These are phyloP conservation scores for Populus trichocarpa DNA, from an alignment of 441 rosid species.

Conservation along the genomic window DNA sequence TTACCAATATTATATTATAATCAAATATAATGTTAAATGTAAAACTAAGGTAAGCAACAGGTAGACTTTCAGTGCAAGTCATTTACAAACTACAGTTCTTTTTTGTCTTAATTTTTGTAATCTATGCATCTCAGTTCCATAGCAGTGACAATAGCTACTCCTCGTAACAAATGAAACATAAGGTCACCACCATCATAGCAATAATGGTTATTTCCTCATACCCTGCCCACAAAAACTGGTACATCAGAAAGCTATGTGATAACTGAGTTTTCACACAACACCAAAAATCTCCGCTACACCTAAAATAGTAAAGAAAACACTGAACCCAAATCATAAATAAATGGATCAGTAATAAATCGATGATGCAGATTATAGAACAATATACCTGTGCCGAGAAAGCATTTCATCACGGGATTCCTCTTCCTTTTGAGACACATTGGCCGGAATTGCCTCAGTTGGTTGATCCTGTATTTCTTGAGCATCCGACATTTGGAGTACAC, in stretches of 20 bases:
- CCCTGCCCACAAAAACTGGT: background rate
- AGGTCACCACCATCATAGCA: background rate
- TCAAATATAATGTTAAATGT: background rate
- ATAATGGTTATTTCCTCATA: background rate
- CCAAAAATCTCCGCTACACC: background rate
- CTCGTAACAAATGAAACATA: background rate
- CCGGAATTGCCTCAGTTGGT: conserved; percentile 19
- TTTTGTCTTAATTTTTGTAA: background rate
- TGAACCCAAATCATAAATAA: background rate
- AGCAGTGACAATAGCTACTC: background rate
- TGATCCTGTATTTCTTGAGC: conserved; percentile 18
- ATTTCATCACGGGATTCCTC: conserved; percentile 58
- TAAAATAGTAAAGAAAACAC: background rate
- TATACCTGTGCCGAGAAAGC: conserved; percentile 60
- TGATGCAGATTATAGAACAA: background rate
- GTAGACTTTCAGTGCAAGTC: background rate
- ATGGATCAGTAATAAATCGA: background rate
- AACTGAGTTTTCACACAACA: background rate
- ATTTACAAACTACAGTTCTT: background rate
- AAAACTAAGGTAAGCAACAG: background rate
- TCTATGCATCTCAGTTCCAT: background rate
- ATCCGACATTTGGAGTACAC: conserved; percentile 28
- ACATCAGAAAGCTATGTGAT: background rate
- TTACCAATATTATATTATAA: background rate
- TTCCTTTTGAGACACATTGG: conserved; percentile 18